These are phyloP conservation scores for Paraphaeosphaeria sporulosa DNA, from an alignment of 2,329 filamentous ascomycete species.

Conservation along the genomic window DNA sequence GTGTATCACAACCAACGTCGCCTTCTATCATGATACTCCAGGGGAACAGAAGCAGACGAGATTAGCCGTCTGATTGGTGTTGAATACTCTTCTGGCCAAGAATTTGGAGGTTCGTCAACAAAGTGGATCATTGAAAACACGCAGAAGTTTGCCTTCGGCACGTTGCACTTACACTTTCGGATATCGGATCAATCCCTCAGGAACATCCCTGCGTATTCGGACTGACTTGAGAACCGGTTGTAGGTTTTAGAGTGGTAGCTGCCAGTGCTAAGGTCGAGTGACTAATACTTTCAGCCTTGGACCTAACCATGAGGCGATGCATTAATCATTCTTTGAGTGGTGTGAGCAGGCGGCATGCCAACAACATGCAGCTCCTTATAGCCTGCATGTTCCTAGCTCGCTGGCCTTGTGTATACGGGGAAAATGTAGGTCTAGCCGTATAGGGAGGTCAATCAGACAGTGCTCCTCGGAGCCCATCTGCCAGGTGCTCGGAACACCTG, in stretches of 20 bases:
- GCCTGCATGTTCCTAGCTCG: not conserved
- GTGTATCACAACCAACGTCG: not conserved
- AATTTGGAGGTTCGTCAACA: not conserved
- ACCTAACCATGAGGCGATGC: not conserved
- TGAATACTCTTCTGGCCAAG: not conserved
- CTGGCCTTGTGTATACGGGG: not conserved
- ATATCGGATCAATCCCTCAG: not conserved
- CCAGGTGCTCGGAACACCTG: constrained; percentile 1
- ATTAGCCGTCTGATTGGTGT: not conserved
- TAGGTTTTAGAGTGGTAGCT: not conserved
- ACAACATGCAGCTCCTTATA: not conserved
- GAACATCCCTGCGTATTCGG: not conserved
- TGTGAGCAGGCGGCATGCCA: not conserved
- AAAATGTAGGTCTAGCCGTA: not conserved
- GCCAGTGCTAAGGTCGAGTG: not conserved
- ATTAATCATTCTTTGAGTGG: too few species aligned
- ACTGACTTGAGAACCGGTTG: not conserved
- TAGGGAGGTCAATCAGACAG: not conserved
- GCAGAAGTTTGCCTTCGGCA: not conserved
- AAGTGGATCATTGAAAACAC: too few species aligned
- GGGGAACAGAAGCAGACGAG: not conserved
- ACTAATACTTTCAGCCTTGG: not conserved
- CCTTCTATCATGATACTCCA: not conserved
- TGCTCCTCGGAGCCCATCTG: not conserved
- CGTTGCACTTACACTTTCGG: not conserved